phyloP scores from a whole-genome alignment of 805 yeast genomes.

The Metschnikowia hibisci region DNA sequence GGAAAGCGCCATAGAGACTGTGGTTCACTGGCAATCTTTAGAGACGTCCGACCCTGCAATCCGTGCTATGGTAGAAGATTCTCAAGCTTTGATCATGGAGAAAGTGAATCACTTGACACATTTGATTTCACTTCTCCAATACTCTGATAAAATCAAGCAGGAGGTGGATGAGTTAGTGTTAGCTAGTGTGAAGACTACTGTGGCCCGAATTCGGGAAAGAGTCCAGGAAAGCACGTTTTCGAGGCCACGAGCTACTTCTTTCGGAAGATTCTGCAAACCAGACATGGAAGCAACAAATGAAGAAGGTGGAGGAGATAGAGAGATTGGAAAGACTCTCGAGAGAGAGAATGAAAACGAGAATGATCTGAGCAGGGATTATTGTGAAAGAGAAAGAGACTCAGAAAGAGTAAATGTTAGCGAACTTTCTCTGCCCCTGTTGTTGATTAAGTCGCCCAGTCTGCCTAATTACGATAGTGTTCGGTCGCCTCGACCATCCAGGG shows the following conservation, averaged over 20 bases:
- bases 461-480: background rate
- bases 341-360: too few relatives aligned
- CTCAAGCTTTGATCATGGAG: slow-evolving; percentile 53
- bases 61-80: slow-evolving; percentile 58
- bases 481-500: slow-evolving; percentile 2
- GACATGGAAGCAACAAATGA: background rate
- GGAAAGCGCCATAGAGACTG: slow-evolving; percentile 47
- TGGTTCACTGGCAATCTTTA: slow-evolving; percentile 44
- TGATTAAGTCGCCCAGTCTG: background rate
- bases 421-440: slow-evolving; percentile 1
- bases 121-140: slow-evolving; percentile 68
- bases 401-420: too few relatives aligned
- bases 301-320: too few relatives aligned
- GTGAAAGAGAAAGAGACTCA: too few relatives aligned
- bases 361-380: too few relatives aligned
- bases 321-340: too few relatives aligned
- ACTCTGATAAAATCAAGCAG: slow-evolving; percentile 68
- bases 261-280: background rate
- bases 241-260: background rate
- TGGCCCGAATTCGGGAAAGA: slow-evolving; percentile 48
- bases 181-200: slow-evolving; percentile 58
- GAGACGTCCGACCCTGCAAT: slow-evolving; percentile 64
- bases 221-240: slow-evolving; percentile 15
- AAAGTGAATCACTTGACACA: slow-evolving; percentile 71
- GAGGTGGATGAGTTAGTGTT: slow-evolving; percentile 74